Base-by-base conservation (phyloP, 2,329 filamentous ascomycete species). In the Aureobasidium leucospermi region DNA sequence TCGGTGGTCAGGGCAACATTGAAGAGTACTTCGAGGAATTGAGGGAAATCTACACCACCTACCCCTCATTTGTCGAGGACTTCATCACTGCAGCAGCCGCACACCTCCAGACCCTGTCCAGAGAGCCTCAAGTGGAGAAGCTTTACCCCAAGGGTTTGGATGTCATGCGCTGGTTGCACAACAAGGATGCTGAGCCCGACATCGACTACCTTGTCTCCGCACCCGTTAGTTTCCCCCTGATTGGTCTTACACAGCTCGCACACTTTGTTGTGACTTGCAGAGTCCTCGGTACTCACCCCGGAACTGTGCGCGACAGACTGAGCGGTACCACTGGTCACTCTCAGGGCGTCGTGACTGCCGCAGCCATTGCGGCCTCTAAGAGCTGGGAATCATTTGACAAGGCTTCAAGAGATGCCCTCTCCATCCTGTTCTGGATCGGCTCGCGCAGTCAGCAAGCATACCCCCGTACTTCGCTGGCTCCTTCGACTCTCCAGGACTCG, bases 1-100 rank as follows among this genome's bases (percentile, higher is more conserved):
- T 97, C 66, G 94, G 94, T 62, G 94, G 94, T 6, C 94, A 99
- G 74, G 94, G 94, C 67, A 99, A 99, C 75, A 97, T 99, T 64
- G 93, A 99, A 76, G 95, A 99, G 77, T 99, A 99, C 77, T 99
- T 99, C 69, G 93, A 99, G 67, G 94, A 99, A 78, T 83, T 99
- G 63, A 86, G 94, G 60, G 88, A 96, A 73, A 84, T 97, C 61
- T 93, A 93, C 78, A 85, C 81, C 68, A 96, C 92, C 61, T 99
- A 99, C 76, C 87, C 89, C 11, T 88, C 88, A 31, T 95, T 99
- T 66, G 85, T 96, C 5, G 88, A 90, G 66, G 90, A 95, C 65
- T 85, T 97, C 64, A 83, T 99, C 69, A 81, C 82, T 31, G 83
- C 85, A 28, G 87, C 91, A 7, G 92, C 94, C 13, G 88, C 95